Evolutionary conservation across 208 protist species (phyloP).

Genomic region (Acanthamoeba comandoni): DNA sequence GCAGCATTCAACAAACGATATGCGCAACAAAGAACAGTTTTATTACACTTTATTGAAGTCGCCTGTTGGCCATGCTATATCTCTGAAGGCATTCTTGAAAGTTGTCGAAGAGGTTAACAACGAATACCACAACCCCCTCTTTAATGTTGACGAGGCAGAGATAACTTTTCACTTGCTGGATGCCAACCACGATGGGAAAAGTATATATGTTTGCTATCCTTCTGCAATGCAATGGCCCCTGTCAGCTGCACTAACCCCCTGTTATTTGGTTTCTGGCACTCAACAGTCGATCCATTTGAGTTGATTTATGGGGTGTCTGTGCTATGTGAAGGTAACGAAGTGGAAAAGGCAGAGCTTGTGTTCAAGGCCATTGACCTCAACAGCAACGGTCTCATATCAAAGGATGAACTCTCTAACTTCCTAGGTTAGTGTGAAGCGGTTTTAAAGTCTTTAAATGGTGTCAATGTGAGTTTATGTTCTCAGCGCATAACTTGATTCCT

Average conservation of each 20-base stretch:
- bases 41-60: no score
- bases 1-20: no score
- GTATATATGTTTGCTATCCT: conserved; percentile 12
- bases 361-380: conserved; percentile 71
- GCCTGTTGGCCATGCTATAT: no score
- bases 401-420: conserved; percentile 49
- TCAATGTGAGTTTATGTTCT: no score
- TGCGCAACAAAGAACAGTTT: no score
- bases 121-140: conserved; percentile 56
- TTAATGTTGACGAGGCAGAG: conserved; percentile 43
- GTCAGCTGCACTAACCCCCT: background rate
- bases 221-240: background rate
- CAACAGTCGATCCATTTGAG: conserved; percentile 50
- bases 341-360: conserved; percentile 57
- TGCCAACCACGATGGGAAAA: conserved; percentile 68
- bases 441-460: no score
- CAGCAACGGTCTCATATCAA: conserved; percentile 48
- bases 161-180: conserved; percentile 59
- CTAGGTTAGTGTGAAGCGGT: conserved; percentile 39
- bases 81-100: conserved; percentile 60
- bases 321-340: conserved; percentile 35
- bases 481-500: no score
- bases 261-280: no score
- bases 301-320: conserved; percentile 70
- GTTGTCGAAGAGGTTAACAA: conserved; percentile 61